Evolutionary conservation across 2,329 filamentous ascomycete species (phyloP), one percentile per base, ranked within the genome.

Genomic region (Fusarium subtropicale): DNA sequence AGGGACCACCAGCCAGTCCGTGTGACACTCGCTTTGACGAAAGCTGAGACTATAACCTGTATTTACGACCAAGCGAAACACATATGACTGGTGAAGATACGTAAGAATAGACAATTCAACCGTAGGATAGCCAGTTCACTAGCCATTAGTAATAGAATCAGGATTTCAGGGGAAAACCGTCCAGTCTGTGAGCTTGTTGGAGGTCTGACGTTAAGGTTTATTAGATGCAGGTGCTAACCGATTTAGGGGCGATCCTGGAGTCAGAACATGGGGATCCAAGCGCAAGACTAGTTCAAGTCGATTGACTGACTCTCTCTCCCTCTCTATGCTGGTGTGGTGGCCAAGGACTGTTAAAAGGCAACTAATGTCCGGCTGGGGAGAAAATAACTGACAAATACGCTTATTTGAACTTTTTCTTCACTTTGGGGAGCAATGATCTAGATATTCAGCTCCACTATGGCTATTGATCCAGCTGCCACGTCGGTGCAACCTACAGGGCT

Each of bases 401-500:
- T 30, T 30, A 11, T 30, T 26, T 28, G 7, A 10, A 26, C 16
- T 9, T 11, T 28, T 28, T 6, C 9, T 11, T 8, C 24, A 42
- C 10, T 16, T 28, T 28, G 41, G 11, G 13, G 28, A 26, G 11
- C 3, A n/a, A 44, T 44, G 41, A 3, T 26, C 41, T 44, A 28
- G 24, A 42, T n/a, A 44, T 44, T 16, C 16, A n/a, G 18, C 24
- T 22, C 31, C 34, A 30, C 26, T 20, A 66, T 68, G 65, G 52
- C 57, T 11, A 20, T 58, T 12, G 53, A 68, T 42, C 38, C 56
- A 9, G 38, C 36, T 10, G 33, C 36, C 16, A 70, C 31, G 3
- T 36, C 58, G 12, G n/a, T 70, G 16, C 34, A 47, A 7, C 58
- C 68, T 2, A 12, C 38, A 16, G 66, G 68, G 7, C 47, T 70